A percentile compares a stretch with the other conserved stretches of the same genome.
Conservation (phyloP, 2,329 filamentous ascomycete species). For the Fusarium caatingaense region DNA sequence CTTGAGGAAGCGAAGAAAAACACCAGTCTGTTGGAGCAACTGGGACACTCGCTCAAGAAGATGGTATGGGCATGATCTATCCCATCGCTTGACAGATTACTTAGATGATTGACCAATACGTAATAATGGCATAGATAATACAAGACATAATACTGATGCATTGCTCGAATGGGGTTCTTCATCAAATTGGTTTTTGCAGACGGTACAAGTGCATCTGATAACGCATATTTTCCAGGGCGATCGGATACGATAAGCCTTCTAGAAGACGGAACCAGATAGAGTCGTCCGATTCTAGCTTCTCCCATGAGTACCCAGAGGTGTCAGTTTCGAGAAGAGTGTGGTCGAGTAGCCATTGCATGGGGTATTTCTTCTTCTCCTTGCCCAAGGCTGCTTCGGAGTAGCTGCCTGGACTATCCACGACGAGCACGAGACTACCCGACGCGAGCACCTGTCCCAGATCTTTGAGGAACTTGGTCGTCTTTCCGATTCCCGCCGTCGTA, state of each 20-base stretch:
- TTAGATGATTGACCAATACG: slow-evolving; percentile 13
- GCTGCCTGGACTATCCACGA: slow-evolving; percentile 92
- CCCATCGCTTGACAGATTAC: slow-evolving; percentile 24
- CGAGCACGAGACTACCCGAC: slow-evolving; percentile 76
- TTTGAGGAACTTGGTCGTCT: slow-evolving; percentile 81
- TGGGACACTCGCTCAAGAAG: slow-evolving; percentile 92
- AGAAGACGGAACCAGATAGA: slow-evolving; percentile 86
- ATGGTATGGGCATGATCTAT: slow-evolving; percentile 78
- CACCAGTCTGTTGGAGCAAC: slow-evolving; percentile 85
- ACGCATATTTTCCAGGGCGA: slow-evolving; percentile 92
- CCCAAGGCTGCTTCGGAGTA: slow-evolving; percentile 86
- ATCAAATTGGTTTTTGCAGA: slow-evolving; percentile 42
- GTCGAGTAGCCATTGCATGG: slow-evolving; percentile 93
- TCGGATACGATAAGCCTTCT: slow-evolving; percentile 77
- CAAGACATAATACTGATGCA: slow-evolving; percentile 34
- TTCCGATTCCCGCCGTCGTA: slow-evolving; percentile 75
- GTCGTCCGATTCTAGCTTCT: slow-evolving; percentile 79
- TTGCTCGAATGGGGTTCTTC: slow-evolving; percentile 10
- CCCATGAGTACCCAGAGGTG: slow-evolving; percentile 68
- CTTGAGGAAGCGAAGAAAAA: slow-evolving; percentile 86
- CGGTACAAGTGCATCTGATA: slow-evolving; percentile 91
- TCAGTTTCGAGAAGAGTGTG: slow-evolving; percentile 73
- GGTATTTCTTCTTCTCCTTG: slow-evolving; percentile 74
- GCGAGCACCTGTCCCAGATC: slow-evolving; percentile 69
- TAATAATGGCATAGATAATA: slow-evolving; percentile 22